Evolutionary conservation across 768 basidiomycete species (phyloP).

Genomic region (Psilocybe subaeruginosa): DNA sequence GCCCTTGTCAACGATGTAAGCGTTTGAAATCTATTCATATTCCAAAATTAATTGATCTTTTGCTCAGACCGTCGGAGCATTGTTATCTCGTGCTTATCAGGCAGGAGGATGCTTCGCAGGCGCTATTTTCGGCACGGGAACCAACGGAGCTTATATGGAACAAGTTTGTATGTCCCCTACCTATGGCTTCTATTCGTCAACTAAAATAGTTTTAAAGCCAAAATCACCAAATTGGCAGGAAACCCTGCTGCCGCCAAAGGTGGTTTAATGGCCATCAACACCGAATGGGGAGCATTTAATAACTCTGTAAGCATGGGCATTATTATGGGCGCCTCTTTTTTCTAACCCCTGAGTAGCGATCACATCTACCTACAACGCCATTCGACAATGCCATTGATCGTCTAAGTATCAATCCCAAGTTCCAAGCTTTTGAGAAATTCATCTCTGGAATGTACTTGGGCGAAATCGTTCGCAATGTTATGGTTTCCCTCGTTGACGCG

Average conservation of each 20-base stretch:
- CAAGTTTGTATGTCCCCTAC: constrained; percentile 51
- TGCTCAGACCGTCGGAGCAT: constrained; percentile 88
- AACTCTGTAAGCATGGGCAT: constrained; percentile 66
- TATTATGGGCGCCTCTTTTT: not conserved
- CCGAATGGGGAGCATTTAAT: constrained; percentile 98
- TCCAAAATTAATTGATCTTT: not conserved
- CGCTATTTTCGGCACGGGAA: constrained; percentile 97
- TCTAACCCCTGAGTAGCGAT: constrained; percentile 51
- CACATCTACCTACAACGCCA: constrained; percentile 82
- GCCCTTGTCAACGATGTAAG: constrained; percentile 94
- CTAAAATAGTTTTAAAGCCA: constrained; percentile 39
- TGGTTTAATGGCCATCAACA: constrained; percentile 92
- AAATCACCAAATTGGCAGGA: constrained; percentile 83
- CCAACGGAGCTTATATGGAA: constrained; percentile 98
- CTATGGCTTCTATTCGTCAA: not conserved
- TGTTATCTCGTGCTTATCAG: constrained; percentile 93
- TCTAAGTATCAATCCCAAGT: constrained; percentile 89
- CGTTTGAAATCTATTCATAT: constrained; percentile 8
- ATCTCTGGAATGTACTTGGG: constrained; percentile 99
- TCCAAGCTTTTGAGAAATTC: constrained; percentile 97
- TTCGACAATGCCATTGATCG: constrained; percentile 94
- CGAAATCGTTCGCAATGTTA: constrained; percentile 86
- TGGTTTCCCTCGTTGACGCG: constrained; percentile 82
- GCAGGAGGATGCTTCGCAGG: constrained; percentile 87
- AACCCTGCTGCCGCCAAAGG: constrained; percentile 58